These are phyloP conservation scores for Fusarium setosum DNA, from an alignment of 2,329 filamentous ascomycete species.

Conservation along the genomic window DNA sequence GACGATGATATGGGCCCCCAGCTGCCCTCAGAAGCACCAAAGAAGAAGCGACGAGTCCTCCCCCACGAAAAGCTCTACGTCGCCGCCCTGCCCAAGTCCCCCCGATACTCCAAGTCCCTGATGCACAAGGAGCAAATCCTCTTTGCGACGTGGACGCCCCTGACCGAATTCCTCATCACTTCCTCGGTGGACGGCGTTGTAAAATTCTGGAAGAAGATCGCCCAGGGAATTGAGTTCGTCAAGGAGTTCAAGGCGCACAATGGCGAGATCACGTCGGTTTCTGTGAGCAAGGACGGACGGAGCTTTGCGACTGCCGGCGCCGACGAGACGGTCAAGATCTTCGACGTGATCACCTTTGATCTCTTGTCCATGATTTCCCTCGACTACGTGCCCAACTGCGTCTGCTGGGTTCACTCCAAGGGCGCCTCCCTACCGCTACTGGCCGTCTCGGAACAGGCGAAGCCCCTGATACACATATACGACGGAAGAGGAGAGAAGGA, in stretches of 20 bases:
- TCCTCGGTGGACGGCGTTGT: slow-evolving; percentile 95
- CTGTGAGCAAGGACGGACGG: slow-evolving; percentile 87
- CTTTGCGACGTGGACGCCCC: slow-evolving; percentile 87
- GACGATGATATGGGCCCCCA: slow-evolving; percentile 95
- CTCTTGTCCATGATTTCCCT: slow-evolving; percentile 85
- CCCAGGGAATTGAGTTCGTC: slow-evolving; percentile 92
- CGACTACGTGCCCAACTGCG: slow-evolving; percentile 77
- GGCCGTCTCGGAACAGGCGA: slow-evolving; percentile 82
- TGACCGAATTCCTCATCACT: slow-evolving; percentile 95
- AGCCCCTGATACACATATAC: slow-evolving; percentile 82
- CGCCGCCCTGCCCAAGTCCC: slow-evolving; percentile 83
- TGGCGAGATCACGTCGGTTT: slow-evolving; percentile 85
- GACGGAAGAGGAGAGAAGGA: slow-evolving; percentile 88
- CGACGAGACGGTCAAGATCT: slow-evolving; percentile 84
- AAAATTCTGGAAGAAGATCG: slow-evolving; percentile 99
- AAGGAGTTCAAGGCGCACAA: slow-evolving; percentile 96
- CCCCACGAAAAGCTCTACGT: slow-evolving; percentile 97
- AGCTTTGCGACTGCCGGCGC: slow-evolving; percentile 91
- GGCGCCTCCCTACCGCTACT: slow-evolving; percentile 90
- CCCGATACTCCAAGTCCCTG: slow-evolving; percentile 91
- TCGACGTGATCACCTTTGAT: slow-evolving; percentile 88
- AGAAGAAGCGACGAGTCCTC: slow-evolving; percentile 91
- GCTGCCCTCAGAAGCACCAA: slow-evolving; percentile 82
- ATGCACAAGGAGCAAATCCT: slow-evolving; percentile 98
- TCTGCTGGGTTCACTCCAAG: slow-evolving; percentile 92